Evolutionary conservation across 1,284 basidiomycete genomes (phyloP).

Genomic region (Moniliella sp.): DNA sequence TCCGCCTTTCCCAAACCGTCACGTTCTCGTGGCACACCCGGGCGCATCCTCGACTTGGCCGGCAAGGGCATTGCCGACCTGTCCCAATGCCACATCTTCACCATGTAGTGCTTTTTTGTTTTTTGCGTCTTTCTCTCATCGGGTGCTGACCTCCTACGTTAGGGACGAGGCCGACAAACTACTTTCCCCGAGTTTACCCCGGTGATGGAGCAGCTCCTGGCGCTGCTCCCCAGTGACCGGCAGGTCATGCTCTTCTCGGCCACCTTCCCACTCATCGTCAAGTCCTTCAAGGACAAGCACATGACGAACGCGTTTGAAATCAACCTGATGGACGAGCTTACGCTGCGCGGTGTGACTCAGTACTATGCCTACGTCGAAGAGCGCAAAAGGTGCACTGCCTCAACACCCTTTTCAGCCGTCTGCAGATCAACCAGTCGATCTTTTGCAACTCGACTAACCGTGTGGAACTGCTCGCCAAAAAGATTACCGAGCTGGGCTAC

Average conservation of each 20-base stretch:
- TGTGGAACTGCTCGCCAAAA: conserved; percentile 92
- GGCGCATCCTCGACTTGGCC: conserved; percentile 79
- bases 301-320: conserved; percentile 92
- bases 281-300: conserved; percentile 98
- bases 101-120: too few relatives aligned
- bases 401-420: conserved; percentile 87
- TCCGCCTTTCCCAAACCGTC: too few relatives aligned
- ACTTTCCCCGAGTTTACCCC: conserved; percentile 86
- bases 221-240: conserved; percentile 59
- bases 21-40: conserved; percentile 48
- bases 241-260: conserved; percentile 99
- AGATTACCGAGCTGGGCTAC: conserved; percentile 95
- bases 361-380: conserved; percentile 98
- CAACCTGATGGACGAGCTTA: conserved; percentile 99
- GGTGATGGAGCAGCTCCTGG: conserved; percentile 85
- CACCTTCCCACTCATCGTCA: conserved; percentile 95
- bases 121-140: too few relatives aligned
- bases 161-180: conserved; percentile 89
- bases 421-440: conserved; percentile 98
- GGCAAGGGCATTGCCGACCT: conserved; percentile 88
- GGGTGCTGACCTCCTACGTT: too few relatives aligned
- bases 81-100: conserved; percentile 72
- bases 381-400: conserved; percentile 94
- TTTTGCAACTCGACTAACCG: conserved; percentile 99
- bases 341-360: conserved; percentile 90